phyloP scores from a whole-genome alignment of 2,329 filamentous ascomycete species.

The Graphiopsis chlorocephala region DNA sequence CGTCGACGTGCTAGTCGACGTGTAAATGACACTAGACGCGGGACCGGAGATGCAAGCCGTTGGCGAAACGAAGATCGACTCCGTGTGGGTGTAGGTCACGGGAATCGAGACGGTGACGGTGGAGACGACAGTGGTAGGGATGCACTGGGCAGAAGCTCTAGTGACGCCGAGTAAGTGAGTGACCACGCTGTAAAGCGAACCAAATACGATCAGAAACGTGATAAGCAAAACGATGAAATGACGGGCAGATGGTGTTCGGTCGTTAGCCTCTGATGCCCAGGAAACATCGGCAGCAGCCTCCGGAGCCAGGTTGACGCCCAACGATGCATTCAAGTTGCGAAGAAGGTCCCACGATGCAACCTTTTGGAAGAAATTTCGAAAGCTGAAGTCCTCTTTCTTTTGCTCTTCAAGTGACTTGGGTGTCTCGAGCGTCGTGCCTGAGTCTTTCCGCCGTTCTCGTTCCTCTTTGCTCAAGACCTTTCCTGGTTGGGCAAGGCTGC shows the following conservation, averaged over 20 bases:
- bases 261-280: not conserved
- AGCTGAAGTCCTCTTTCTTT: not conserved
- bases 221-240: conserved; percentile 20
- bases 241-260: not conserved
- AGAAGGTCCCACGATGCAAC: not conserved
- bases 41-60: conserved; percentile 4
- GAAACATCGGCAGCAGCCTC: conserved; percentile 1
- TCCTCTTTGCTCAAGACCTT: conserved; percentile 17
- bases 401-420: not conserved
- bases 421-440: not conserved
- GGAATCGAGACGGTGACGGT: conserved; percentile 26
- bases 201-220: conserved; percentile 26
- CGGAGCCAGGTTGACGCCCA: conserved; percentile 9
- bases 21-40: conserved; percentile 5
- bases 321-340: not conserved
- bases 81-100: conserved; percentile 18
- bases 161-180: conserved; percentile 30
- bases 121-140: conserved; percentile 27
- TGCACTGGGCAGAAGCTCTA: conserved; percentile 30
- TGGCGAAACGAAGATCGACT: conserved; percentile 11
- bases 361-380: not conserved
- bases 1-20: conserved; percentile 20
- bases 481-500: conserved; percentile 7
- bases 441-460: conserved; percentile 7
- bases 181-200: conserved; percentile 22